These are phyloP conservation scores for Pinguiococcus pyrenoidosus DNA, from an alignment of 108 stramenopile species.

Conservation along the genomic window DNA sequence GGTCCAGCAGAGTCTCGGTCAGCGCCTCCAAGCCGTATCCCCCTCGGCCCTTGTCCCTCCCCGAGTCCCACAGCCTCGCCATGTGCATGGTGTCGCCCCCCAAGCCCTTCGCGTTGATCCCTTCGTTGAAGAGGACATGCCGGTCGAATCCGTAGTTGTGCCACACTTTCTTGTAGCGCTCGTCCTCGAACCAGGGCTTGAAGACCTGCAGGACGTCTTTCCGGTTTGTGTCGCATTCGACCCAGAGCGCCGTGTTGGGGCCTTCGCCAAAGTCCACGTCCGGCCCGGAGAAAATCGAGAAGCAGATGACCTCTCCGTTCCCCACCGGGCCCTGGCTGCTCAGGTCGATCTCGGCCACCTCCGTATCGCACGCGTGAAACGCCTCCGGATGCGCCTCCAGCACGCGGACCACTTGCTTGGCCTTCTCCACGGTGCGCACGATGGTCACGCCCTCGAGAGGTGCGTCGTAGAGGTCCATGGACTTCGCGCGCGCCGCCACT, in stretches of 20 bases:
- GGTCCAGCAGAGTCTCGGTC: conserved; percentile 45
- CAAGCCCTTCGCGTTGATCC: conserved; percentile 63
- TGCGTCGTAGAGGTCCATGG: no score
- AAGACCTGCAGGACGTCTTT: conserved; percentile 70
- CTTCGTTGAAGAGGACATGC: conserved; percentile 89
- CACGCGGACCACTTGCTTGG: no score
- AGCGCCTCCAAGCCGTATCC: conserved; percentile 80
- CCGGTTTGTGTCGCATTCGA: conserved; percentile 72
- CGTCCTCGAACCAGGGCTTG: conserved; percentile 63
- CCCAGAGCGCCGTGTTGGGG: conserved; percentile 61
- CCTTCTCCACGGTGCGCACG: no score
- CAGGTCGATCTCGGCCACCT: conserved; percentile 89
- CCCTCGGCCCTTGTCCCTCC: conserved; percentile 36
- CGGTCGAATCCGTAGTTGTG: conserved; percentile 98
- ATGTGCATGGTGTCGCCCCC: conserved; percentile 99
- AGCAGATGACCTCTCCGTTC: conserved; percentile 87
- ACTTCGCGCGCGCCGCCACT: no score
- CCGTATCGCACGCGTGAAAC: conserved; percentile 89
- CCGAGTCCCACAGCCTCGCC: conserved; percentile 81
- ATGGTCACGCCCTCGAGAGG: no score
- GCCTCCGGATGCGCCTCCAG: no score
- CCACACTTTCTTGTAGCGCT: conserved; percentile 60
- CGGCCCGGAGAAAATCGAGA: conserved; percentile 71
- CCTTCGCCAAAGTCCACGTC: conserved; percentile 75
- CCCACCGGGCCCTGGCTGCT: conserved; percentile 71